A percentile compares a stretch with the other conserved stretches of the same genome.
phyloP scores from a whole-genome alignment of 495 filamentous ascomycete genomes.

The Talaromyces proteolyticus region DNA sequence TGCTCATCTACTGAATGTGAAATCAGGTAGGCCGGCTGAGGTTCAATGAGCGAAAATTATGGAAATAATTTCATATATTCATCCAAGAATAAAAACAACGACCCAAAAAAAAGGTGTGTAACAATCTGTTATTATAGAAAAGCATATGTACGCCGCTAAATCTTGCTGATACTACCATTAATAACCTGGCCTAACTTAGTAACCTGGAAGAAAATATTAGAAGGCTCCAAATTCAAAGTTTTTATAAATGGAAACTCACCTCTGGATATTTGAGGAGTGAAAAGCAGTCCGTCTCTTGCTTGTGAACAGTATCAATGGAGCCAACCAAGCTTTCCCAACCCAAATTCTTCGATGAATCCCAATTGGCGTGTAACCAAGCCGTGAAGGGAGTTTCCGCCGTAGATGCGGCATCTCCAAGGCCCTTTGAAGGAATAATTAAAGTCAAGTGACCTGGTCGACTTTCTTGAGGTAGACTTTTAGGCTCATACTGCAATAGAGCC shows the following conservation, averaged over 20 bases:
- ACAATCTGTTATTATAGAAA: no score
- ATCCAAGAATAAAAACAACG: no score
- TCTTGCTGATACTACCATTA: neutral
- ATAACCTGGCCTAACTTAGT: neutral
- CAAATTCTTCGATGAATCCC: neutral
- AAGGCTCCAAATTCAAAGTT: neutral
- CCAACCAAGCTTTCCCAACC: neutral
- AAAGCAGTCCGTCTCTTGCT: neutral
- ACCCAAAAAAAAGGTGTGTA: no score
- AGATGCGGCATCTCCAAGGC: neutral
- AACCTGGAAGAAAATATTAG: neutral
- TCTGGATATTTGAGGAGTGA: neutral
- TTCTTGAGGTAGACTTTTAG: slow-evolving; percentile 9
- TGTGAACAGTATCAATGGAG: neutral
- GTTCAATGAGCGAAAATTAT: no score
- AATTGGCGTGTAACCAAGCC: neutral
- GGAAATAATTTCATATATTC: no score
- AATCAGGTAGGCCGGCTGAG: no score
- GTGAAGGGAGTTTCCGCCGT: neutral
- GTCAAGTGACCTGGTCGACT: neutral
- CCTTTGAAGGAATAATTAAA: neutral
- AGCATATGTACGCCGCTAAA: neutral
- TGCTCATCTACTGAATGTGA: no score
- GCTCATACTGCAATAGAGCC: slow-evolving; percentile 54
- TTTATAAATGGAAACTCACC: neutral